phyloP scores from a whole-genome alignment of 495 filamentous ascomycete species.

The Aspergillus ellipticus region DNA sequence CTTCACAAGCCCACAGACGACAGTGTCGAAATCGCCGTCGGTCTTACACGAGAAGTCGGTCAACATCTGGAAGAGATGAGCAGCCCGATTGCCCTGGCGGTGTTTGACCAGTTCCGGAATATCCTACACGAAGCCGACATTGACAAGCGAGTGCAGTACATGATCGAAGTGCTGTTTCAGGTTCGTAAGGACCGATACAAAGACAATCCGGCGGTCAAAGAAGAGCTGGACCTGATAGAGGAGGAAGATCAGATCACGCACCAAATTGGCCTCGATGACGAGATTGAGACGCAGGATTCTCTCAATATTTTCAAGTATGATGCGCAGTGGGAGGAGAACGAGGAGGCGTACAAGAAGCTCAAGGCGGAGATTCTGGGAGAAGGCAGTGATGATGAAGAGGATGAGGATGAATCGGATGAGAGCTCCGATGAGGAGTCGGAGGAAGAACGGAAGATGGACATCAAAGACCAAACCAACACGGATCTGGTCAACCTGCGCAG shows the following conservation, averaged over 20 bases:
- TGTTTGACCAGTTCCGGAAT: conserved; percentile 92
- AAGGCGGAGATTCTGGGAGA: conserved; percentile 95
- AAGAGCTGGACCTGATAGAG: conserved; percentile 92
- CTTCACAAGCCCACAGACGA: conserved; percentile 95
- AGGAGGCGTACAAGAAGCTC: conserved; percentile 81
- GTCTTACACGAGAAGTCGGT: conserved; percentile 83
- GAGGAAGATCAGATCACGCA: conserved; percentile 98
- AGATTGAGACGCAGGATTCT: conserved; percentile 76
- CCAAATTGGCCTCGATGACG: conserved; percentile 69
- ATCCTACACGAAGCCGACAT: conserved; percentile 95
- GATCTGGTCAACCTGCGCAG: conserved; percentile 89
- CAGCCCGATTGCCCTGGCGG: conserved; percentile 72
- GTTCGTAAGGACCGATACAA: conserved; percentile 95
- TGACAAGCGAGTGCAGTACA: conserved; percentile 94
- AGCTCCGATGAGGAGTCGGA: conserved; percentile 80
- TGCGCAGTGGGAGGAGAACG: conserved; percentile 81
- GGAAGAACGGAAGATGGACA: conserved; percentile 74
- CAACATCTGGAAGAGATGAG: conserved; percentile 95
- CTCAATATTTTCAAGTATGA: conserved; percentile 97
- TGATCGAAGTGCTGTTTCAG: conserved; percentile 98
- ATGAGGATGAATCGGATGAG: conserved; percentile 65
- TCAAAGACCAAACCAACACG: conserved; percentile 96
- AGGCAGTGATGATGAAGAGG: conserved; percentile 73
- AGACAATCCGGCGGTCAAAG: conserved; percentile 83
- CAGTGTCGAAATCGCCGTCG: conserved; percentile 96